Evolutionary conservation across 2,329 filamentous ascomycete genomes (phyloP), one percentile per base, ranked within the genome.

Genomic region (Coniochaeta sp.): DNA sequence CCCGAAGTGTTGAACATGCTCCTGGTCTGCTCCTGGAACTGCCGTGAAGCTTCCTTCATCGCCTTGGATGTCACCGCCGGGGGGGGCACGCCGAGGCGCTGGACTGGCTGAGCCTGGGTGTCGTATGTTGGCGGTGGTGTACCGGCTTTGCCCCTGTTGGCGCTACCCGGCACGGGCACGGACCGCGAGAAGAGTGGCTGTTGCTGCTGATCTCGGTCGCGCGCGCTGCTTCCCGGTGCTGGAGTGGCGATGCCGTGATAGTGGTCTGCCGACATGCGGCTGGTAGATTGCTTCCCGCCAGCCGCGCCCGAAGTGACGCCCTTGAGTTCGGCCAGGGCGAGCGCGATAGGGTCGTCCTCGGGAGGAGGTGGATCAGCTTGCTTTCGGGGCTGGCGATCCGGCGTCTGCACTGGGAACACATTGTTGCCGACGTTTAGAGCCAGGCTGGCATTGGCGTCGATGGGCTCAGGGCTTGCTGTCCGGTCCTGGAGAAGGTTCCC

Each of bases 341-440:
- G 84, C 3, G 93, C 95, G 69, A 99, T 96, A 0, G 95, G 95
- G 68, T 99, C 95, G 17, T 91, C 88, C 31, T 90, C 87, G 36
- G 81, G 75, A 4, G 74, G 71, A 60, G 71, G 79, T 66, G 70
- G 70, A 56, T 69, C 73, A 34, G 71, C 73, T 6, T 61, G 54
- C 47, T 79, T 78, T 50, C 73, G 81, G 81, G 73, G 80, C 64
- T 81, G 81, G 64, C 81, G 82, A 62, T 93, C 90, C 0, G 91
- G 88, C 9, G 89, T 89, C 14, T 90, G 89, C 11, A 99, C 93
- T 60, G 96, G 88, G 68, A 99, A 96, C 12, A 99, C 91, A 68
- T 99, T 99, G 68, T 96, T 91, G 8, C 95, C 95, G 59, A 99
- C 85, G 68, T 97, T 97, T 31, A 99, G 81, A 63, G 96, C 93